These are phyloP conservation scores for Fonsecaea erecta DNA, from an alignment of 2,329 filamentous ascomycete species.

Conservation along the genomic window DNA sequence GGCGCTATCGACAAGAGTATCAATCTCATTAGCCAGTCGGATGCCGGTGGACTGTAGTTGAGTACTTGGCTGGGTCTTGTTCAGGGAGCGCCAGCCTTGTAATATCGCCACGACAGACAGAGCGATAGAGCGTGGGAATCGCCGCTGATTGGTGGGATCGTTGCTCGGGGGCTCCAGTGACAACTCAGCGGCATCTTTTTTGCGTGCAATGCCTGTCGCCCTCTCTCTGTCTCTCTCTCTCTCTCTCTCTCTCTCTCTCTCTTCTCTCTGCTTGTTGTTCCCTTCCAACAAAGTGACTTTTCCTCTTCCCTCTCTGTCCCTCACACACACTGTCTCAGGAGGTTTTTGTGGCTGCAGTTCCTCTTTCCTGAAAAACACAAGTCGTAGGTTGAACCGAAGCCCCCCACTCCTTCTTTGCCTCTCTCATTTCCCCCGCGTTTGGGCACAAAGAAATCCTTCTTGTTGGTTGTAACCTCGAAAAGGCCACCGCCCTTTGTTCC, in stretches of 20 bases:
- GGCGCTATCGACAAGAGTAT: too few relatives aligned
- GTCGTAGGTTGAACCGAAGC: background rate
- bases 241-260: conserved; percentile 5
- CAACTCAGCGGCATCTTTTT: conserved; percentile 8
- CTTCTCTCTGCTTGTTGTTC: too few relatives aligned
- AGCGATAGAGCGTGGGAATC: background rate
- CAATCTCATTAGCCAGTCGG: too few relatives aligned
- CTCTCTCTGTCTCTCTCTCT: conserved; percentile 1
- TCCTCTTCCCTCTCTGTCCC: background rate
- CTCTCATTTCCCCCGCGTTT: background rate
- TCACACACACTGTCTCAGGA: background rate
- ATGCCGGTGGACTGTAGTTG: too few relatives aligned
- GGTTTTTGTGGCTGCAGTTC: background rate
- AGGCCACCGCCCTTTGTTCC: conserved; percentile 14
- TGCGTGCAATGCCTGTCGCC: background rate
- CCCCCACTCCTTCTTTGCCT: background rate
- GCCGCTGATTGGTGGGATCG: conserved; percentile 12
- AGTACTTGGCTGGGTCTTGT: background rate
- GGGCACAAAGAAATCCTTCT: conserved; percentile 19
- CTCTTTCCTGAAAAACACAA: background rate
- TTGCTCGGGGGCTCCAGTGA: conserved; percentile 12
- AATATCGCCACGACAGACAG: background rate
- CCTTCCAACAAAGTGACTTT: conserved; percentile 5
- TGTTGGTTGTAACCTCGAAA: conserved; percentile 11
- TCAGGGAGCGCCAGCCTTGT: conserved; percentile 4